Evolutionary conservation across 306 rosid genomes (phyloP).

Genomic region (Ormosia emarginata): DNA sequence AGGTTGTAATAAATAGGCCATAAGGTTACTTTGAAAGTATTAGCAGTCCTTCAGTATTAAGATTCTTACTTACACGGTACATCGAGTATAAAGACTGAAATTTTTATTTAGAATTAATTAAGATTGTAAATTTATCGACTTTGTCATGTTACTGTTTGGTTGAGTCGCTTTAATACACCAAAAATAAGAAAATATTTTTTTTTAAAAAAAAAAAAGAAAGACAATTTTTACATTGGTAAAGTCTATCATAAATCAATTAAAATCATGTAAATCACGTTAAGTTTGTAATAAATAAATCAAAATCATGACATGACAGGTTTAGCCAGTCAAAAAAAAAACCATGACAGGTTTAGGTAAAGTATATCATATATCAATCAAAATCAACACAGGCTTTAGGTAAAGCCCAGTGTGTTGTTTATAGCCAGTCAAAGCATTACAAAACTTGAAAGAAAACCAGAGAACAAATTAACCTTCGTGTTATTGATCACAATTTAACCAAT

Average conservation of each 20-base stretch:
- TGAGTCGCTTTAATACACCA: background rate
- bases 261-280: background rate
- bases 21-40: background rate
- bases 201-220: no score
- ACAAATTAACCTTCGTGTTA: background rate
- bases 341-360: no score
- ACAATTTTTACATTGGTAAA: background rate
- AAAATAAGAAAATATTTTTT: no score
- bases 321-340: no score
- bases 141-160: background rate
- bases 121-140: background rate
- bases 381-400: no score
- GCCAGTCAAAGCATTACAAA: background rate
- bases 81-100: background rate
- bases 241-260: background rate
- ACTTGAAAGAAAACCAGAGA: background rate
- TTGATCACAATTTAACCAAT: background rate
- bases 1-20: background rate
- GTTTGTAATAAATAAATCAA: no score
- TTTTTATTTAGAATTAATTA: background rate
- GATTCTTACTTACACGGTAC: background rate
- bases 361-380: no score
- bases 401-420: background rate
- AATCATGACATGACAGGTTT: no score
- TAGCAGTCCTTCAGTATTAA: background rate